These are phyloP conservation scores for Barnettozyma botsteinii DNA, from an alignment of 805 yeast genomes.

Conservation along the genomic window DNA sequence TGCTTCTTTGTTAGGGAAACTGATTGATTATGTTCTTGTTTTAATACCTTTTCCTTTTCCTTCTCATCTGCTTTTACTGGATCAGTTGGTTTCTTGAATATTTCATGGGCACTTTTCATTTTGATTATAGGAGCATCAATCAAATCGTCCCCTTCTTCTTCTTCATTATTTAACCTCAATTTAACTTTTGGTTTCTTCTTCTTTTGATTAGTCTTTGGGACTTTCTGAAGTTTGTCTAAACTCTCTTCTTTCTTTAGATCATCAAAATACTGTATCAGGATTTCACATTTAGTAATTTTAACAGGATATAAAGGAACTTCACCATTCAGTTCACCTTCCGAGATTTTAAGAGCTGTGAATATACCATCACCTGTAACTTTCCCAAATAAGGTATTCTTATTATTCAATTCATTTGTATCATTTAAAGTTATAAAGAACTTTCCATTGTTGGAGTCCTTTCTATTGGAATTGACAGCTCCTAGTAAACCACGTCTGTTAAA, in stretches of 20 bases:
- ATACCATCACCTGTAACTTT: slow-evolving; percentile 51
- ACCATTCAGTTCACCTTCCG: slow-evolving; percentile 40
- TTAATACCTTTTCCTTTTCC: background rate
- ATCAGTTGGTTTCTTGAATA: slow-evolving; percentile 19
- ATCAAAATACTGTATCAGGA: slow-evolving; percentile 44
- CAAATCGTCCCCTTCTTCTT: slow-evolving; percentile 28
- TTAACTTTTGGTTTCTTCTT: slow-evolving; percentile 30
- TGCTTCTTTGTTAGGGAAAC: too few relatives aligned
- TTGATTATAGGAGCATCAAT: slow-evolving; percentile 27
- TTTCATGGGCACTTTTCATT: slow-evolving; percentile 41
- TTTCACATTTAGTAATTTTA: slow-evolving; percentile 33
- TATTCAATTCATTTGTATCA: slow-evolving; percentile 39
- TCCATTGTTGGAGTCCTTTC: slow-evolving; percentile 29
- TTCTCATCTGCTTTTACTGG: background rate
- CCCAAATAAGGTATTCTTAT: slow-evolving; percentile 47
- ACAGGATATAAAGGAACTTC: slow-evolving; percentile 49
- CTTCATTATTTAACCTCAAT: slow-evolving; percentile 27
- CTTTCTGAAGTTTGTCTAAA: background rate
- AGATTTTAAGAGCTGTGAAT: slow-evolving; percentile 45
- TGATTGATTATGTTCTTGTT: too few relatives aligned
- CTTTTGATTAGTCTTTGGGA: slow-evolving; percentile 15
- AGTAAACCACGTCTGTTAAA: slow-evolving; percentile 49
- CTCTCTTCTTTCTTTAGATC: slow-evolving; percentile 28
- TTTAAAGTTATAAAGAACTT: slow-evolving; percentile 46
- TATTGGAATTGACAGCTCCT: slow-evolving; percentile 40